Evolutionary conservation across 2,329 filamentous ascomycete species (phyloP), one percentile per base, ranked within the genome.

Genomic region (Fusarium pininemorale): DNA sequence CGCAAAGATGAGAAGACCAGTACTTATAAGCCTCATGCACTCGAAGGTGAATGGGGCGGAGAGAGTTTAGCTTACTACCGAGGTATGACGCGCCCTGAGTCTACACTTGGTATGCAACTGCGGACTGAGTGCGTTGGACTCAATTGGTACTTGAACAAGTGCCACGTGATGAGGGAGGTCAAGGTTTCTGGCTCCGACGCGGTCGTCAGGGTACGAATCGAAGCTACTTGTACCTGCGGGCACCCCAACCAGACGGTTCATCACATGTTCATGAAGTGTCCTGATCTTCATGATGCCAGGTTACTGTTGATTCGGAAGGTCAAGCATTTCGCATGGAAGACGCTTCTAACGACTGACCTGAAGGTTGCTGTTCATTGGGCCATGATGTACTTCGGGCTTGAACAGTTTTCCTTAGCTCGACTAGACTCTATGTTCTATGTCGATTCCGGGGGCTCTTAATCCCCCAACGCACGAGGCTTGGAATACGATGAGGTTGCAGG

Each of bases 61-160:
- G 4, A 47, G n/a, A 65, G 53, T 13, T 41, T 68, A 1, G 8
- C 22, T 22, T 51, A 59, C 18, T 54, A 68, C 24, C 13, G 32
- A 6, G n/a, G 39, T 28, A n/a, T 67, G 32, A 45, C 20, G 6
- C 60, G 65, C 1, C 53, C 51, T 3, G 51, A 59, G 39, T 42
- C 41, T 14, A 68, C 65, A 11, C 44, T 66, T 6, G 37, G 57
- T 10, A 37, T 68, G 14, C 59, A 68, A 6, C 37, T 64, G 13
- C 44, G 61, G 11, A 66, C 61, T 22, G 53, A 66, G 61, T 41
- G 26, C 8, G 47, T 68, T 15, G 61, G 51, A 18, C 53, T 58
- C 35, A 42, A 63, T 24, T 8, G 22, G 14, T 57, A 28, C 44
- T 38, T 63, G 18, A 41, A 26, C 16, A 50, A 38, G 15, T 50